Percentiles rank a stretch among this genome's conserved stretches.
These are phyloP conservation scores for Trametes sp. DNA, from an alignment of 1,284 basidiomycete species.

Conservation along the genomic window DNA sequence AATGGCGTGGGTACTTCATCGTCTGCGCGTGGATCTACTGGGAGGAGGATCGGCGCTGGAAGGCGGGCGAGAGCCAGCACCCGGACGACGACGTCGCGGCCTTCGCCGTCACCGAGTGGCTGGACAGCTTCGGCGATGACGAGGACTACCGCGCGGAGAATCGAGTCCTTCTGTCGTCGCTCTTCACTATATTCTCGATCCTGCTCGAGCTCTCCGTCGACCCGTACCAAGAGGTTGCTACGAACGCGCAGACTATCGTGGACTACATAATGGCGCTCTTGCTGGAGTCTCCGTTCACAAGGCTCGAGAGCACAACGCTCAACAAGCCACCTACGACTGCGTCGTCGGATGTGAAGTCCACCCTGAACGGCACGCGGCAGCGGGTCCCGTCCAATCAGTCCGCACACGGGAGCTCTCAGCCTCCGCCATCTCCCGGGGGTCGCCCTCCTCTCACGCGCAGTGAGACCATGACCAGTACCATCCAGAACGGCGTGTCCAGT, in stretches of 20 bases:
- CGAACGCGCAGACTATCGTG: slow-evolving; percentile 89
- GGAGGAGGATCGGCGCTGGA: slow-evolving; percentile 82
- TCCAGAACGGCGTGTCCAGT: slow-evolving; percentile 65
- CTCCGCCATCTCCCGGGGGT: slow-evolving; percentile 47
- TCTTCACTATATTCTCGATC: slow-evolving; percentile 92
- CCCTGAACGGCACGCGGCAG: slow-evolving; percentile 46
- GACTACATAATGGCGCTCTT: slow-evolving; percentile 94
- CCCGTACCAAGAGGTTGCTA: slow-evolving; percentile 92
- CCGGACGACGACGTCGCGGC: slow-evolving; percentile 73
- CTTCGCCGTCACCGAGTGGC: slow-evolving; percentile 81
- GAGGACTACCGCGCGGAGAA: slow-evolving; percentile 79
- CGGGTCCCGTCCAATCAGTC: slow-evolving; percentile 64
- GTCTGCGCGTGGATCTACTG: slow-evolving; percentile 96
- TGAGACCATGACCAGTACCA: slow-evolving; percentile 68
- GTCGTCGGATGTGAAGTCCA: slow-evolving; percentile 30
- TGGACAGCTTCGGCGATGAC: slow-evolving; percentile 71
- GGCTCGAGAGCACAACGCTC: slow-evolving; percentile 72
- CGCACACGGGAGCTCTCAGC: slow-evolving; percentile 44
- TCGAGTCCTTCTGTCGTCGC: slow-evolving; percentile 85
- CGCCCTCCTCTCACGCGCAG: slow-evolving; percentile 61
- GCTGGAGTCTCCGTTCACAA: slow-evolving; percentile 86
- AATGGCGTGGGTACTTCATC: slow-evolving; percentile 96
- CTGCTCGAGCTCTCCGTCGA: slow-evolving; percentile 94
- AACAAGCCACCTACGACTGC: slow-evolving; percentile 53
- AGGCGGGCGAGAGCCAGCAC: slow-evolving; percentile 40